phyloP scores from a whole-genome alignment of 805 yeast genomes.

The Candida pseudofarinosa region DNA sequence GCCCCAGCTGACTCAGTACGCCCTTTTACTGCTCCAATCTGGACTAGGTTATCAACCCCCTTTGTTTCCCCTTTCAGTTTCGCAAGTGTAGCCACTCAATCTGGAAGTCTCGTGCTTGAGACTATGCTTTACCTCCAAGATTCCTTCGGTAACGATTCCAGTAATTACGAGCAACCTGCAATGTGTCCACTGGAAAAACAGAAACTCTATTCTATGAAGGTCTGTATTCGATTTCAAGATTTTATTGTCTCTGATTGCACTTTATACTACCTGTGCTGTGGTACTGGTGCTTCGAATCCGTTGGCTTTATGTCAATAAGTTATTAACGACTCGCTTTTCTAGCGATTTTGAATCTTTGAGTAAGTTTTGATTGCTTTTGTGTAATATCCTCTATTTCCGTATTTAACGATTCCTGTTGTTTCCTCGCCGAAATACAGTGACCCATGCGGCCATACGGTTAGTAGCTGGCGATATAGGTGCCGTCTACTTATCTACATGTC shows the following conservation, averaged over 20 bases:
- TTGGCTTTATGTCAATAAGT: neutral
- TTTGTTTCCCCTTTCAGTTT: neutral
- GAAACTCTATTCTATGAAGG: neutral
- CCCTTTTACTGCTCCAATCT: neutral
- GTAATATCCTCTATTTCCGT: too few species aligned
- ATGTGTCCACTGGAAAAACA: neutral
- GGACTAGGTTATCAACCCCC: neutral
- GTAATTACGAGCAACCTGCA: neutral
- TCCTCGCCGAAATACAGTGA: neutral
- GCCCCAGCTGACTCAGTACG: neutral
- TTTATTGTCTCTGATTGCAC: neutral
- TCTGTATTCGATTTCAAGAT: neutral
- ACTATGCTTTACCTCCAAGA: neutral
- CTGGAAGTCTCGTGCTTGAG: neutral
- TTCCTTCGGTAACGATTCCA: neutral
- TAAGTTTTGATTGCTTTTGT: neutral
- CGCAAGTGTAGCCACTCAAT: too few species aligned
- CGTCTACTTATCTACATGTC: too few species aligned
- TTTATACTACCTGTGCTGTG: neutral
- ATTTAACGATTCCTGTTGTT: neutral
- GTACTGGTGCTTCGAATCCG: neutral
- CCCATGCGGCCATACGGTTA: too few species aligned
- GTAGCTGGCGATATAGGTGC: too few species aligned
- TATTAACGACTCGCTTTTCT: neutral
- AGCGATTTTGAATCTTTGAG: neutral